Evolutionary conservation across 1,139 yeast genomes (phyloP).

Genomic region (Diutina neorugosa): DNA sequence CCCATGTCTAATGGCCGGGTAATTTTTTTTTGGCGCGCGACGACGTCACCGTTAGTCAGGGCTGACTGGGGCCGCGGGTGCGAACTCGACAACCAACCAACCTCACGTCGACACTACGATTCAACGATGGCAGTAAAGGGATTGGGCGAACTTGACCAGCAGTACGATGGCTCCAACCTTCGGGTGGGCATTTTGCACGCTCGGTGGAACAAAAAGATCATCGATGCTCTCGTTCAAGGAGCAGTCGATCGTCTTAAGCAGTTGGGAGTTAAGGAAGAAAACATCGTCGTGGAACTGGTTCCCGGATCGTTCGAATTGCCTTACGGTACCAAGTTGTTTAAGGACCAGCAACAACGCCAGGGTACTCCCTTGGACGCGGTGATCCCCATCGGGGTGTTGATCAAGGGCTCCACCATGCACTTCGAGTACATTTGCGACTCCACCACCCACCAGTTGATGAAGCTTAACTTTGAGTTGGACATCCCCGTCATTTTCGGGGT

Average conservation of each 20-base stretch:
- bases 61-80: background rate
- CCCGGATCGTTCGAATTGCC: constrained; percentile 96
- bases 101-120: background rate
- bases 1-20: background rate
- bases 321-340: constrained; percentile 51
- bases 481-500: constrained; percentile 89
- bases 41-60: background rate
- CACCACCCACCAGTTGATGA: constrained; percentile 78
- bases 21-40: background rate
- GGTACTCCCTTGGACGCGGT: constrained; percentile 65
- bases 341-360: constrained; percentile 30
- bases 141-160: constrained; percentile 60
- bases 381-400: constrained; percentile 87
- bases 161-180: constrained; percentile 57
- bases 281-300: constrained; percentile 70
- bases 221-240: constrained; percentile 72
- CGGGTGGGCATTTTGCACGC: constrained; percentile 86
- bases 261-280: constrained; percentile 62
- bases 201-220: constrained; percentile 79
- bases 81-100: background rate
- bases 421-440: constrained; percentile 94
- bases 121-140: constrained; percentile 66
- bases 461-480: constrained; percentile 54
- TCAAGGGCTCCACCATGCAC: constrained; percentile 96
- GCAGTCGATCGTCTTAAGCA: constrained; percentile 47